A percentile compares a stretch with the other conserved stretches of the same genome.
phyloP scores from a whole-genome alignment of 2,329 filamentous ascomycete genomes.

The Diatrype stigma region DNA sequence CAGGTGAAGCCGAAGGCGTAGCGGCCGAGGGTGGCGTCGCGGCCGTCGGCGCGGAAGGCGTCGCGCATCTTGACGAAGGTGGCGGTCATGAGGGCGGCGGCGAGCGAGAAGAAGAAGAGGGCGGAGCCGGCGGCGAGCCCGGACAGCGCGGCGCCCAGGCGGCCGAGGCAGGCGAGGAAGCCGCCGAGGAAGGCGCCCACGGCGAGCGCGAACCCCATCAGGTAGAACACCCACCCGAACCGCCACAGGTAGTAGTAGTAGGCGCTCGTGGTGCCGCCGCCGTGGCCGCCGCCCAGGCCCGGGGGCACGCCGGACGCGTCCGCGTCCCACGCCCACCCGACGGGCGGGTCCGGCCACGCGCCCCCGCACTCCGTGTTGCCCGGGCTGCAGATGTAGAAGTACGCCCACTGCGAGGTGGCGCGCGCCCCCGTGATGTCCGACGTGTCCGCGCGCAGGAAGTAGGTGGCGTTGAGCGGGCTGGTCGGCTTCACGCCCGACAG shows the following conservation, averaged over 20 bases:
- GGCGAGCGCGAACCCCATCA: conserved; percentile 79
- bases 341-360: conserved; percentile 58
- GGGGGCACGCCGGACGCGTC: conserved; percentile 40
- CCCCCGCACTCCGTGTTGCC: conserved; percentile 61
- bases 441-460: conserved; percentile 81
- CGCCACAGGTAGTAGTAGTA: conserved; percentile 80
- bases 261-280: conserved; percentile 48
- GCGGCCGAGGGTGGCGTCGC: conserved; percentile 56
- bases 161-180: conserved; percentile 66
- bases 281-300: conserved; percentile 49
- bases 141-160: conserved; percentile 65
- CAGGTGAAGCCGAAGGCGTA: conserved; percentile 76
- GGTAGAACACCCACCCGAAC: conserved; percentile 88
- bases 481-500: conserved; percentile 47
- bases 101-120: conserved; percentile 65
- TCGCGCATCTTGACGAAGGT: conserved; percentile 67
- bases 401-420: conserved; percentile 76
- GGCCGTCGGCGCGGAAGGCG: conserved; percentile 53
- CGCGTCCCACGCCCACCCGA: conserved; percentile 66
- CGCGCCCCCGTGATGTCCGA: conserved; percentile 66
- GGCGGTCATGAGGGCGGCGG: conserved; percentile 68
- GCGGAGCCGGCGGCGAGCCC: conserved; percentile 55
- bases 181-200: conserved; percentile 62
- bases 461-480: conserved; percentile 67
- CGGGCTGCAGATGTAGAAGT: conserved; percentile 75